Evolutionary conservation across 352 stramenopile species (phyloP).

Genomic region (Globisporangium perplexum): DNA sequence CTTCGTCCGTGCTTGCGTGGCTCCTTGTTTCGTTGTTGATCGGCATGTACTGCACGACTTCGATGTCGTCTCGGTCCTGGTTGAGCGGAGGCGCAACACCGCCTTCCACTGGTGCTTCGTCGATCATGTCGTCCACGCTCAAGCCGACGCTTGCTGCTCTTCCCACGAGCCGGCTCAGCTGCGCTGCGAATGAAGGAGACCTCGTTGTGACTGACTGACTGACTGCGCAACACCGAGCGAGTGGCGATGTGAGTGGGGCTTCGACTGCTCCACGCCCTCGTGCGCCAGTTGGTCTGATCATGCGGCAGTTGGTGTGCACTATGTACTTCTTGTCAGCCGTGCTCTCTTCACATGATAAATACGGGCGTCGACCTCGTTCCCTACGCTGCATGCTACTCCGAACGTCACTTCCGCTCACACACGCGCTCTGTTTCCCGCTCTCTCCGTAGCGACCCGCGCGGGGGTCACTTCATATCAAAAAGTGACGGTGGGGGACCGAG

Average conservation of each 20-base stretch:
- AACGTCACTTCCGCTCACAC: neutral
- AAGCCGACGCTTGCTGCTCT: slow-evolving; percentile 3
- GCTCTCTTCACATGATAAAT: no score
- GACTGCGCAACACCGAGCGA: neutral
- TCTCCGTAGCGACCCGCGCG: neutral
- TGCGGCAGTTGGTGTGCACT: neutral
- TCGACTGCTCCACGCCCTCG: neutral
- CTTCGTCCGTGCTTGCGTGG: neutral
- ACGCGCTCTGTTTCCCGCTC: neutral
- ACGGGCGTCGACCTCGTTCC: no score
- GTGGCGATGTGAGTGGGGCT: neutral
- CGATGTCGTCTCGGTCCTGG: neutral
- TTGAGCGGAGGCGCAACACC: neutral
- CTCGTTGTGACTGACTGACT: neutral
- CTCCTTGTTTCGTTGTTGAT: neutral
- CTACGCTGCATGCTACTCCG: no score
- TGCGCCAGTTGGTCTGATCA: neutral
- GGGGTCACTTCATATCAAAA: slow-evolving; percentile 11
- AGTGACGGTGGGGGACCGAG: neutral
- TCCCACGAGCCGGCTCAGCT: slow-evolving; percentile 1
- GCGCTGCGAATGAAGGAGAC: neutral
- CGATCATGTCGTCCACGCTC: neutral
- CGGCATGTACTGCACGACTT: slow-evolving; percentile 3
- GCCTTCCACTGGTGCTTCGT: neutral
- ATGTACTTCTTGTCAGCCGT: no score